These are phyloP conservation scores for Aphanomyces euteiches DNA, from an alignment of 352 stramenopile species.

Conservation along the genomic window DNA sequence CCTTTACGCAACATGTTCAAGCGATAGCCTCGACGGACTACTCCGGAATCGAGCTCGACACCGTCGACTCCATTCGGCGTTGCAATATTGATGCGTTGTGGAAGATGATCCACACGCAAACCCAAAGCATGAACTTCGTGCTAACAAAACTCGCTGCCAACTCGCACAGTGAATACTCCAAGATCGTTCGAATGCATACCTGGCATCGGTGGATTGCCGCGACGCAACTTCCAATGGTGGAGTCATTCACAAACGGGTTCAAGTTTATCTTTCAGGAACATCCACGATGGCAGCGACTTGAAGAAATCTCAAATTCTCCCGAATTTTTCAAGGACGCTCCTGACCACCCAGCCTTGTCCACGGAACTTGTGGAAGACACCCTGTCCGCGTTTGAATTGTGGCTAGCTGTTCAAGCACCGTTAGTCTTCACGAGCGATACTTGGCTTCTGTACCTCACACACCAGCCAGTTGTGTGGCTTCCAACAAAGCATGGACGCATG, in stretches of 20 bases:
- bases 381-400: slow-evolving; percentile 13
- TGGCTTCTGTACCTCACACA: slow-evolving; percentile 11
- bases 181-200: too few relatives aligned
- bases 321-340: neutral
- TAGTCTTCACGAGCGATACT: neutral
- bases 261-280: too few relatives aligned
- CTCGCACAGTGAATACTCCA: too few relatives aligned
- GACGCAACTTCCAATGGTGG: too few relatives aligned
- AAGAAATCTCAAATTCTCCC: neutral
- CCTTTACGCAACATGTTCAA: neutral
- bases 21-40: neutral
- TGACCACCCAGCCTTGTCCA: neutral
- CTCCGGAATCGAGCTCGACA: too few relatives aligned
- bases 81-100: too few relatives aligned
- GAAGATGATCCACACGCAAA: too few relatives aligned
- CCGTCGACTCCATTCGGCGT: too few relatives aligned
- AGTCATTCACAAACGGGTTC: too few relatives aligned
- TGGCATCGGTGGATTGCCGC: too few relatives aligned
- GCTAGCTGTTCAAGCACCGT: slow-evolving; percentile 4
- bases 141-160: too few relatives aligned
- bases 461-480: neutral
- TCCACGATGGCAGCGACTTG: neutral
- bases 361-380: neutral
- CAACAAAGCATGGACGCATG: neutral
- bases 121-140: too few relatives aligned